Evolutionary conservation across 2,329 filamentous ascomycete genomes (phyloP).

Genomic region (Pseudogymnoascus sp.): DNA sequence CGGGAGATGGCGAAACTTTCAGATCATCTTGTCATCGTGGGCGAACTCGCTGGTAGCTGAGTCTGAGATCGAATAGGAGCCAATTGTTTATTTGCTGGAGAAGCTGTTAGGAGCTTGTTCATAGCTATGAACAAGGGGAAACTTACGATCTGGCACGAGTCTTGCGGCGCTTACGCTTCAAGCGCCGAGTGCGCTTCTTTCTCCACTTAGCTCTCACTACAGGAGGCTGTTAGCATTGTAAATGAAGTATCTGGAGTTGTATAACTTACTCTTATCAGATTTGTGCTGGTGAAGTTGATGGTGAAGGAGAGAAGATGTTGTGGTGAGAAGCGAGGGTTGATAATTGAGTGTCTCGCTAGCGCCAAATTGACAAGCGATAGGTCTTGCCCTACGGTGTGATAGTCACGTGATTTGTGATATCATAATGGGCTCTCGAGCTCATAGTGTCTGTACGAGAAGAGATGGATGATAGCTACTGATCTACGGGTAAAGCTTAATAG

Average conservation of each 20-base stretch:
- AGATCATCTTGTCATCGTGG: slow-evolving; percentile 32
- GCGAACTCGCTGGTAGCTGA: slow-evolving; percentile 26
- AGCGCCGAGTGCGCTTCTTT: slow-evolving; percentile 98
- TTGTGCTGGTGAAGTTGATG: slow-evolving; percentile 33
- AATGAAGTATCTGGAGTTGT: slow-evolving; percentile 13
- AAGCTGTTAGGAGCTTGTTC: slow-evolving; percentile 16
- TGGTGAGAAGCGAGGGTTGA: slow-evolving; percentile 5
- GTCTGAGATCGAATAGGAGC: slow-evolving; percentile 35
- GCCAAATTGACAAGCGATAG: slow-evolving; percentile 9
- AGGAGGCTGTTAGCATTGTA: slow-evolving; percentile 29
- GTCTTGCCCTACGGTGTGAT: slow-evolving; percentile 1
- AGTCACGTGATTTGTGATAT: not conserved
- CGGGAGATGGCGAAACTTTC: slow-evolving; percentile 28
- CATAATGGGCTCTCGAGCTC: not conserved
- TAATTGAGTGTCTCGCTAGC: slow-evolving; percentile 11
- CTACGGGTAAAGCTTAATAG: not conserved
- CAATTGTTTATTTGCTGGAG: slow-evolving; percentile 38
- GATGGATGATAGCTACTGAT: not conserved
- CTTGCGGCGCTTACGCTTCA: slow-evolving; percentile 99
- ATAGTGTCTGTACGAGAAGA: not conserved
- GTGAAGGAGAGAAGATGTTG: slow-evolving; percentile 27
- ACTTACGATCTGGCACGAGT: slow-evolving; percentile 94
- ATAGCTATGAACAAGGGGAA: slow-evolving; percentile 8
- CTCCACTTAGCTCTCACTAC: slow-evolving; percentile 95
- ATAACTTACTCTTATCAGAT: slow-evolving; percentile 38